Conservation (phyloP, 2,329 filamentous ascomycete genomes). For the Botrytis fragariae region DNA sequence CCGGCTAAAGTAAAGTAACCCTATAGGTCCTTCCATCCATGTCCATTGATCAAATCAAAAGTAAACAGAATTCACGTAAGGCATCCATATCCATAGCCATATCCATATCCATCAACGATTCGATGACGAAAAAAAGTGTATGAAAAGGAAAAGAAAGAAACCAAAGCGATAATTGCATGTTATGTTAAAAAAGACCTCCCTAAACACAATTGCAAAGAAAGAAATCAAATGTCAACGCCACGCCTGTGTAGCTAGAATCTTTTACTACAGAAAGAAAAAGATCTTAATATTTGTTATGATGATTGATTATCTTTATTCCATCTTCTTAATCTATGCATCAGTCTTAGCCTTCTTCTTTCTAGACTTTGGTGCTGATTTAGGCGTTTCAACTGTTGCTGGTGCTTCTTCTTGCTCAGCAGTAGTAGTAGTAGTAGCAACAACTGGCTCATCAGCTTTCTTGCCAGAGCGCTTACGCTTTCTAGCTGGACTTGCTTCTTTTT, state of each 20-base stretch:
- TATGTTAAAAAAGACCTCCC: neutral
- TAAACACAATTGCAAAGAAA: slow-evolving; percentile 2
- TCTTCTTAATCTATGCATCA: slow-evolving; percentile 46
- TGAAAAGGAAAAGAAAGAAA: neutral
- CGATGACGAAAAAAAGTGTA: neutral
- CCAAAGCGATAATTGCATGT: neutral
- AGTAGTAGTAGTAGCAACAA: slow-evolving; percentile 25
- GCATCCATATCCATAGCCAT: neutral
- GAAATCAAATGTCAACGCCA: neutral
- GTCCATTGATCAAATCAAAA: neutral
- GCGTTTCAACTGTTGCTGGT: slow-evolving; percentile 29
- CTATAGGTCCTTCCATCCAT: neutral
- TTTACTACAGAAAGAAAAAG: neutral
- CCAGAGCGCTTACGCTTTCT: slow-evolving; percentile 60
- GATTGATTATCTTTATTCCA: neutral
- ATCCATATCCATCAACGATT: slow-evolving; percentile 5
- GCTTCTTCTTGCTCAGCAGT: slow-evolving; percentile 48
- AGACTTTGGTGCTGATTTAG: slow-evolving; percentile 33
- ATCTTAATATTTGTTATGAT: neutral
- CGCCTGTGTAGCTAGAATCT: neutral
- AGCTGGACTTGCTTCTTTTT: slow-evolving; percentile 47
- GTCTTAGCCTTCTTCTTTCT: slow-evolving; percentile 49
- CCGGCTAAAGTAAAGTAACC: neutral
- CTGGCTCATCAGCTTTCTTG: slow-evolving; percentile 43
- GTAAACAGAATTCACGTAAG: neutral